Base-by-base conservation (phyloP, 768 basidiomycete species). In the Scleroderma bovista region DNA sequence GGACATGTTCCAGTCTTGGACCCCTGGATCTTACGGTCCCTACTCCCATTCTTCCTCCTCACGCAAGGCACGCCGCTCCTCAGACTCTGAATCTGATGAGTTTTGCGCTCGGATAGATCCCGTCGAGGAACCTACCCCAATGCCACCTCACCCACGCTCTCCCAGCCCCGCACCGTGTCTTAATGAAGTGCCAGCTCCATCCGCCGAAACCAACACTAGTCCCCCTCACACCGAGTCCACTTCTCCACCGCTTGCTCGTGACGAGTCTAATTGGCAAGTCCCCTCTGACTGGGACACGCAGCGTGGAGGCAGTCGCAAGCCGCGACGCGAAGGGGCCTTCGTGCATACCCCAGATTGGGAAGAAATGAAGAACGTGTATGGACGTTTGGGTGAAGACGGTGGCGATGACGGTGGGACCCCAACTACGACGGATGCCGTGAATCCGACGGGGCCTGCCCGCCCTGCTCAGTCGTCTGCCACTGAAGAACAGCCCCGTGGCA, bases 281-380 rank as follows among this genome's bases (percentile, higher is more conserved):
- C 46, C 46, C 13, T n/a, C 34, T 12, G 23, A 36, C 46, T 47
- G 46, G 46, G 22, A 36, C n/a, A 26, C 20, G 19, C 46, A 20
- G 10, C 16, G 36, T n/a, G 23, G 34, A 19, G 20, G 33, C 2
- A 16, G 23, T 26, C 41, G 41, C 23, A 43, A n/a, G 41, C 19
- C 38, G 34, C 46, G 46, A 17, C 47, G 47, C 32, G 32, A 48
- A 19, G 47, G 47, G 16, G 47, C 47, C 22, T 48, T 48, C 38
- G 15, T 31, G 15, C 32, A 37, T 17, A 41, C 26, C 17, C 47
- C 47, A 16, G 39, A 48, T 26, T 48, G 47, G 47, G 29, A 48
- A 23, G 34, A 38, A 15, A 48, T 48, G 47, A 6, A 10, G 31
- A 33, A 33, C 29, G 31, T 32, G 11, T 45, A 45, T 12, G 44